A percentile compares a stretch with the other conserved stretches of the same genome.
Conservation (phyloP, 345 rosid genomes). For the Hibiscus syriacus region DNA sequence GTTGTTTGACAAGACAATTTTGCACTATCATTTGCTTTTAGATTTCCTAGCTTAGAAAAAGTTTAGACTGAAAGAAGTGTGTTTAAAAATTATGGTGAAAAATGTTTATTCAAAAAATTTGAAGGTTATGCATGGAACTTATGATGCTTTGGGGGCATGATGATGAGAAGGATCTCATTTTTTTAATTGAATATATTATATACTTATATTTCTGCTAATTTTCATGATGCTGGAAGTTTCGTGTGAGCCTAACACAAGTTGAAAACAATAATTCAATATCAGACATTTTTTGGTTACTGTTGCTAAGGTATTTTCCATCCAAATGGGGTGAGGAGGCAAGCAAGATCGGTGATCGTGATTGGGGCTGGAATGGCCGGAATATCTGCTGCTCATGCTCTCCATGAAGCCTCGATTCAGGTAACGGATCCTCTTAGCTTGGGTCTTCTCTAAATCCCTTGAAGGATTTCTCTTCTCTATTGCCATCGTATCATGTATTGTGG, state of each 20-base stretch:
- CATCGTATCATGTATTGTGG: background rate
- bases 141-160: background rate
- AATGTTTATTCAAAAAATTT: no score
- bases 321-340: conserved; percentile 39
- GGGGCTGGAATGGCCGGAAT: conserved; percentile 90
- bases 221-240: background rate
- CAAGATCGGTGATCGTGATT: conserved; percentile 71
- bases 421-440: background rate
- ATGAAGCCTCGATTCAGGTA: conserved; percentile 87
- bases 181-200: background rate
- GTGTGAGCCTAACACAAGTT: background rate
- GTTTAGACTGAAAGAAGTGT: no score
- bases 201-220: background rate
- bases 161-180: conserved; percentile 2
- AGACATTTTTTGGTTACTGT: background rate
- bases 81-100: no score
- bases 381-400: conserved; percentile 87
- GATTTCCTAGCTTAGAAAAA: background rate
- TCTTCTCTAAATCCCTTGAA: background rate
- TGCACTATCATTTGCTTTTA: background rate
- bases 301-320: conserved; percentile 45
- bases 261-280: background rate
- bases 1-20: background rate
- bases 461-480: background rate
- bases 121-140: no score